Evolutionary conservation across 2,329 filamentous ascomycete species (phyloP), one percentile per base, ranked within the genome.

Genomic region (Pseudohalonectria lignicola): DNA sequence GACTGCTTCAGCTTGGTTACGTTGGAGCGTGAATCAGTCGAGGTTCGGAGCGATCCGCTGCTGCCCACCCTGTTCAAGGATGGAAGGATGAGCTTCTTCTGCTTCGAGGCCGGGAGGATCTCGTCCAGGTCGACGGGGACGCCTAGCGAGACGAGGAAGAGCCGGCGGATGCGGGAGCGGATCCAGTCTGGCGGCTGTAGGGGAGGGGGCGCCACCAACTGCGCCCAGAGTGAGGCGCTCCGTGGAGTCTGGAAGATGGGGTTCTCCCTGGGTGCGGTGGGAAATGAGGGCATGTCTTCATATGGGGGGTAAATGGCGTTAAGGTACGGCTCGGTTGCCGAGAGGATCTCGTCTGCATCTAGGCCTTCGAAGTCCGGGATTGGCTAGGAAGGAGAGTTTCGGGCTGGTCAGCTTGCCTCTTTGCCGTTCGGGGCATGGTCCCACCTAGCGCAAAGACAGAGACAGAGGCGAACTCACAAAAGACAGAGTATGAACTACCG

Each of bases 131-230:
- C 92, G 32, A 98, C 86, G 2, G 92, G 92, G 0, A 98, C 92
- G 15, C 92, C 92, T 0, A 98, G 75, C 2, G 88, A 95, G 39
- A 98, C 88, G 31, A 98, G 77, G 57, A 98, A 98, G 19, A 98
- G 75, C 20, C 92, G 84, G 38, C 92, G 80, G 49, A 94, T 98
- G 37, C 88, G 85, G 37, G 87, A 94, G 46, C 92, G 86, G 42
- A 95, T 93, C 92, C 92, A 98, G 59, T 98, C 92, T 1, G 92
- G 90, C 5, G 92, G 92, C 52, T 94, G 87, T 28, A 98, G 75
- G 3, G 92, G 88, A 2, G 92, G 92, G 16, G 92, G 90, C 2
- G 90, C 90, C 21, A 95, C 86, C 4, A 98, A 77, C 63, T 98
- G 92, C 30, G 88, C 87, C 92, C 92, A 98, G 25, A 98, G 69